Evolutionary conservation across 345 rosid species (phyloP).

Genomic region (Murraya koenigii): DNA sequence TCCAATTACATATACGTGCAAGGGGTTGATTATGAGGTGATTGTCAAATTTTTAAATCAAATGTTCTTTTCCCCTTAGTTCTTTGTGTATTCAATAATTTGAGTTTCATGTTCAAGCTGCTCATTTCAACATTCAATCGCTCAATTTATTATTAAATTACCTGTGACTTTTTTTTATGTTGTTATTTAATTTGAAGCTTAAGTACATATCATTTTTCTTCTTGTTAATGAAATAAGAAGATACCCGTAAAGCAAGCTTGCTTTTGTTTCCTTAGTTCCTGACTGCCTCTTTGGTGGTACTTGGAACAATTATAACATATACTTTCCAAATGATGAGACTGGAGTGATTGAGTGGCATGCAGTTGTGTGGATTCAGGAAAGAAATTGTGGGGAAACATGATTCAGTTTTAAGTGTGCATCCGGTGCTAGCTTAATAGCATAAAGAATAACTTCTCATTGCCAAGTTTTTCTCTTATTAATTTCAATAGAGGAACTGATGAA

Average conservation of each 20-base stretch:
- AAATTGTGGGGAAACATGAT: neutral
- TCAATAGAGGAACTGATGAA: neutral
- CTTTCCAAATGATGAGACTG: neutral
- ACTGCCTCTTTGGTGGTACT: neutral
- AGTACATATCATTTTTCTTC: neutral
- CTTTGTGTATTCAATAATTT: neutral
- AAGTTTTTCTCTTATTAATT: neutral
- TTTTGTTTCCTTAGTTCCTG: neutral
- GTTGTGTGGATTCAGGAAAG: neutral
- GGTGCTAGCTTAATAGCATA: neutral
- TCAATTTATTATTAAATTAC: neutral
- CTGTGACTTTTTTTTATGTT: neutral
- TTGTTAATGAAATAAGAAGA: neutral
- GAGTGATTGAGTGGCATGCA: neutral
- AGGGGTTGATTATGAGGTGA: conserved; percentile 74
- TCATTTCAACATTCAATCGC: neutral
- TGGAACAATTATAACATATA: neutral
- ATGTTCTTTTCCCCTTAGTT: neutral
- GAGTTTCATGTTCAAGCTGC: neutral
- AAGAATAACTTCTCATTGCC: neutral
- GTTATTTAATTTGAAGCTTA: neutral
- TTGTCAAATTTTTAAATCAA: conserved; percentile 7
- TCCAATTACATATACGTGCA: conserved; percentile 53
- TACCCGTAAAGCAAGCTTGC: neutral
- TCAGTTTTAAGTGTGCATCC: neutral